A percentile compares a stretch with the other conserved stretches of the same genome.
Evolutionary conservation across 2,329 filamentous ascomycete genomes (phyloP).

Genomic region (Pochonia chlamydosporia): DNA sequence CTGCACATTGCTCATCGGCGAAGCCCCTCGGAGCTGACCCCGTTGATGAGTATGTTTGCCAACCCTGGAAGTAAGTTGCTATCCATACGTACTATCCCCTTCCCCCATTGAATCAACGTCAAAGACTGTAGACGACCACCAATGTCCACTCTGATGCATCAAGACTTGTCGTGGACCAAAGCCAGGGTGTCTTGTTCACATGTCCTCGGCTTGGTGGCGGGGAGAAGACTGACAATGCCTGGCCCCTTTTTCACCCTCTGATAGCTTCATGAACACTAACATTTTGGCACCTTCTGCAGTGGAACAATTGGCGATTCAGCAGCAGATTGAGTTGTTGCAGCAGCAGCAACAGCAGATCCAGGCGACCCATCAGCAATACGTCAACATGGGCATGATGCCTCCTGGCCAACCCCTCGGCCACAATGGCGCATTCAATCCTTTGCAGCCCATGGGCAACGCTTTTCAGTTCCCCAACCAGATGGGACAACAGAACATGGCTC

Average conservation of each 20-base stretch:
- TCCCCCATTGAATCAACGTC: background rate
- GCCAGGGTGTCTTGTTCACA: background rate
- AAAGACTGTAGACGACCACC: too few relatives aligned
- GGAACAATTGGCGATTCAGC: constrained; percentile 96
- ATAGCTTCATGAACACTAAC: background rate
- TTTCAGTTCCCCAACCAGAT: constrained; percentile 87
- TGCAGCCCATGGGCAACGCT: constrained; percentile 75
- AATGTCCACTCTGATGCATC: too few relatives aligned
- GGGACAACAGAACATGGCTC: constrained; percentile 69
- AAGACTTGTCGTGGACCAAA: background rate
- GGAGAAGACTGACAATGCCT: background rate
- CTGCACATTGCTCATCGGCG: constrained; percentile 96
- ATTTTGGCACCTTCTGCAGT: constrained; percentile 45
- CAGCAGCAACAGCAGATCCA: constrained; percentile 98
- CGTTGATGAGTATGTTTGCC: constrained; percentile 87
- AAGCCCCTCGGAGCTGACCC: constrained; percentile 94
- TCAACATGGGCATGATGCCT: constrained; percentile 93
- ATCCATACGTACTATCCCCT: constrained; percentile 3
- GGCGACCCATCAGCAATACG: constrained; percentile 93
- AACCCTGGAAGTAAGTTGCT: constrained; percentile 56
- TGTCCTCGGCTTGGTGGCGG: background rate
- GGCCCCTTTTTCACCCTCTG: background rate
- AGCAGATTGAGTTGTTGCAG: constrained; percentile 95
- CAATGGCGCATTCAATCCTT: constrained; percentile 65
- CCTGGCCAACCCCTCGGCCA: constrained; percentile 71